Percentiles rank a stretch among this genome's conserved stretches.
phyloP scores from a whole-genome alignment of 306 rosid species.

The Mimosa pudica region DNA sequence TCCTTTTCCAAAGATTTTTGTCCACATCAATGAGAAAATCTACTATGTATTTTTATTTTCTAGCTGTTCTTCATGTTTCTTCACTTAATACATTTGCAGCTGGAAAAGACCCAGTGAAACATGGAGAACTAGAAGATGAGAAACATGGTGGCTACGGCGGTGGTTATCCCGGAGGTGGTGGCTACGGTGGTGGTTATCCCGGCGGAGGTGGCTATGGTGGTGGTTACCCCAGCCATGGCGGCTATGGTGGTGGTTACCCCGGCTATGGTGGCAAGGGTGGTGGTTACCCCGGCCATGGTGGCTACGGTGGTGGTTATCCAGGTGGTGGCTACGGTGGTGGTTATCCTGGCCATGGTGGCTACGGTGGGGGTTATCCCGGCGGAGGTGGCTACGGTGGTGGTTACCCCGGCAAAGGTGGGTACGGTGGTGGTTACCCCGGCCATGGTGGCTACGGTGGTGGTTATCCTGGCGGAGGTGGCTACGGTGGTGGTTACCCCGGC shows the following conservation, averaged over 20 bases:
- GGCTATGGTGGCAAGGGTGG: constrained; percentile 15
- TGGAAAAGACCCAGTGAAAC: constrained; percentile 8
- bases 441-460: not conserved
- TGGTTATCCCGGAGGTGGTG: not conserved
- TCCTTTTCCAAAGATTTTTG: not conserved
- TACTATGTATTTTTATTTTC: not conserved
- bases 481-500: no score
- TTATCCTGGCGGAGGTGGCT: no score
- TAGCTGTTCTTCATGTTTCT: not conserved
- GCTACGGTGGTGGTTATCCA: not conserved
- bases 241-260: not conserved
- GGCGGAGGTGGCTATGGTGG: not conserved
- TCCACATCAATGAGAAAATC: not conserved
- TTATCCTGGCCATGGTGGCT: no score
- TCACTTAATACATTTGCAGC: constrained; percentile 10
- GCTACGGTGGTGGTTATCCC: not conserved
- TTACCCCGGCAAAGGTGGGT: not conserved
- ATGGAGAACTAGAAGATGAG: constrained; percentile 29
- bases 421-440: not conserved
- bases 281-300: not conserved
- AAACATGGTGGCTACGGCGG: constrained; percentile 27
- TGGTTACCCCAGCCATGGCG: not conserved
- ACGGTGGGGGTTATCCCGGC: no score
- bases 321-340: not conserved
- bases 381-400: not conserved